Evolutionary conservation across 2,329 filamentous ascomycete species (phyloP), one percentile per base, ranked within the genome.

Genomic region (Dryadomyces quercivorus): DNA sequence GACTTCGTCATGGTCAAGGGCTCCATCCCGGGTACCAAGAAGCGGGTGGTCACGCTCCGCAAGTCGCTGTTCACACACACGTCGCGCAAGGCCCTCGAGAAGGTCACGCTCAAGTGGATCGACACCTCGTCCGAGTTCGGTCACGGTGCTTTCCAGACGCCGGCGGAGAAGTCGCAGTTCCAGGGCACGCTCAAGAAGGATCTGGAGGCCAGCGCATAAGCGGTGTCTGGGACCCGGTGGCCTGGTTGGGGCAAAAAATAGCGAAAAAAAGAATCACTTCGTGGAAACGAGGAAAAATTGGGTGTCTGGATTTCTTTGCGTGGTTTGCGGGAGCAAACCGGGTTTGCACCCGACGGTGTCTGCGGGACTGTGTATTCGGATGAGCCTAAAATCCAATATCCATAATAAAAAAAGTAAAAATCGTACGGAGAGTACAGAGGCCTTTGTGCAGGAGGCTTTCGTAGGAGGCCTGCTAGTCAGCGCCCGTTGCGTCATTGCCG

Each of bases 101-200:
- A 98, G 88, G 88, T 97, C 74, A 88, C 92, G 71, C 88, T 98
- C 80, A 98, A 98, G 80, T 98, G 93, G 93, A 98, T 98, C 86
- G 93, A 98, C 71, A 98, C 93, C 67, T 96, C 91, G 60, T 96
- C 91, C 79, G 95, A 98, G 83, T 98, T 98, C 76, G 93, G 93
- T 76, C 93, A 98, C 81, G 93, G 93, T 84, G 92, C 90, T 69
- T 98, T 95, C 89, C 93, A 98, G 82, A 98, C 93, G 62, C 80
- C 86, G 64, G 86, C 88, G 70, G 93, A 98, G 87, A 98, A 98
- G 90, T 88, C 87, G 79, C 84, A 89, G 73, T 93, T 89, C 82
- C 75, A 95, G 77, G 93, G 93, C 79, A 94, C 90, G 57, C 89
- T 98, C 88, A 98, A 98, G 90, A 98, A 97, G 89, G 93, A 98